Base-by-base conservation (phyloP, 2,329 filamentous ascomycete species). In the Monosporascus sp. region DNA sequence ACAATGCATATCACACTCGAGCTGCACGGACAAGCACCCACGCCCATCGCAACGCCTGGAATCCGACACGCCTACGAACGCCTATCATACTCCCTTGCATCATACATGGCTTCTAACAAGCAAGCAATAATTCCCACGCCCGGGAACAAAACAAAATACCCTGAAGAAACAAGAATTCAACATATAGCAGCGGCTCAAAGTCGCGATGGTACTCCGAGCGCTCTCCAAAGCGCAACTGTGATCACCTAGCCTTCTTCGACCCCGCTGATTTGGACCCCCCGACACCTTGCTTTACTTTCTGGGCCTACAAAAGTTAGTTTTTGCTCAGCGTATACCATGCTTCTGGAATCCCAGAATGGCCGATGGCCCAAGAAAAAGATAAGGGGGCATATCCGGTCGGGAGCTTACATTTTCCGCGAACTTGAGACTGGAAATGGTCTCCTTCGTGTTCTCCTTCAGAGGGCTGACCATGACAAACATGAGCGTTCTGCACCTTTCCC, bases 391-490 rank as follows among this genome's bases (percentile, higher is more conserved):
- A 25, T 20, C 6, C 4, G 31, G n/a, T 18, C 14, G 31, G 8
- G 6, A 48, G 65, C 74, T 66, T 71, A 91, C 91, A 81, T 96
- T 97, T 36, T 90, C 95, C 17, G 94, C 94, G 71, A 99, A 99
- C 65, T 94, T 88, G 70, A 99, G 78, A 77, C 91, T 97, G 45
- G 92, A 96, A 68, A 97, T 77, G 3, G 92, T 97, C 77, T 99
- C 94, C 65, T 87, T 88, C 59, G 97, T 76, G 74, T 97, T 94
- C 6, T 85, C 88, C 74, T 95, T 89, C 54, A 97, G 76, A 36
- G 94, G 94, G 62, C 88, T 94, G 52, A 96, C 89, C 92, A 97
- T 97, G 68, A 97, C 90, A 70, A 99, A 96, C 94, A 99, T 99
- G 63, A 99, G 85, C 1, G 94, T 99, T 74, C 97, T 96, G 62